Evolutionary conservation across 192 early-diverging fungal species (phyloP).

Genomic region (Kickxella alabastrina): DNA sequence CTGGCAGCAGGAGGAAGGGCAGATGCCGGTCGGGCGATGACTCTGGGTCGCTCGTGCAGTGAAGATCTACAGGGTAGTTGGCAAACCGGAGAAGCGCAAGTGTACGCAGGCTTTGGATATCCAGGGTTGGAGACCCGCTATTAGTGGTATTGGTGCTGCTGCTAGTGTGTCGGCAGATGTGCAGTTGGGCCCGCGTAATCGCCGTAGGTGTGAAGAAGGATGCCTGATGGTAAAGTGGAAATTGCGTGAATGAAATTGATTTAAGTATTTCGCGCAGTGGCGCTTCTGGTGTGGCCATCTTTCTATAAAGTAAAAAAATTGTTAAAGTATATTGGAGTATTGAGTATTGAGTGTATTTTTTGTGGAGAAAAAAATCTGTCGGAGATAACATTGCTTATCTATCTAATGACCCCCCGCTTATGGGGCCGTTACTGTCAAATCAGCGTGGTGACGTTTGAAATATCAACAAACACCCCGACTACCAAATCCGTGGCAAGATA

Average conservation of each 20-base stretch:
- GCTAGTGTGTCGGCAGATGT: constrained; percentile 9
- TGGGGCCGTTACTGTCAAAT: too few relatives aligned
- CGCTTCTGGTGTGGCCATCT: constrained; percentile 46
- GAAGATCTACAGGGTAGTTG: constrained; percentile 29
- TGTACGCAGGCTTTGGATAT: constrained; percentile 22
- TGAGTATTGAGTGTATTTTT: too few relatives aligned
- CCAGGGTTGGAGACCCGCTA: constrained; percentile 14
- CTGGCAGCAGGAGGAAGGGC: constrained; percentile 35
- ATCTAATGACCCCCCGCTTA: too few relatives aligned
- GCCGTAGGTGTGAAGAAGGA: constrained; percentile 23
- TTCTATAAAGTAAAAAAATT: background rate
- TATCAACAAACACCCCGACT: too few relatives aligned
- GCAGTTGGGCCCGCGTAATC: constrained; percentile 20
- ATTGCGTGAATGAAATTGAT: constrained; percentile 39
- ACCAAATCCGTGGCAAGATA: too few relatives aligned
- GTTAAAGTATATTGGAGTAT: too few relatives aligned
- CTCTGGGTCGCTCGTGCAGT: constrained; percentile 25
- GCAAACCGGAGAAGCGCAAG: constrained; percentile 29
- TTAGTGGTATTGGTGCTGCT: too few relatives aligned
- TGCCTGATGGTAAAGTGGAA: constrained; percentile 25
- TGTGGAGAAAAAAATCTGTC: too few relatives aligned
- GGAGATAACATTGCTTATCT: too few relatives aligned
- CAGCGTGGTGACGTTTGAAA: too few relatives aligned
- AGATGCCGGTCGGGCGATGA: constrained; percentile 31
- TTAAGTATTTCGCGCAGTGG: constrained; percentile 46